These are phyloP conservation scores for Chrysanthemum makinoi DNA, from an alignment of 129 eudicot species.

Conservation along the genomic window DNA sequence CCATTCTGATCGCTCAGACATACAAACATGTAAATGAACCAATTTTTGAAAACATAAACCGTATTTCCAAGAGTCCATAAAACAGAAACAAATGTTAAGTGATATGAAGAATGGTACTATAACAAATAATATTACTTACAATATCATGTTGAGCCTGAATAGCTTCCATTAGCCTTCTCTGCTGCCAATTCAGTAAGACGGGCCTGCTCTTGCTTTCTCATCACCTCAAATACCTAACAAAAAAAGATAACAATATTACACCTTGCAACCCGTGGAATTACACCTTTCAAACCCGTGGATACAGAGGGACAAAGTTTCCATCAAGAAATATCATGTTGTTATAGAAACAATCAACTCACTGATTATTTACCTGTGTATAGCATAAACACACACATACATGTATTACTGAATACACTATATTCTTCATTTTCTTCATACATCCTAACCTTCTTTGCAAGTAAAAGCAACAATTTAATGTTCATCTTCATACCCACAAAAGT, in stretches of 20 bases:
- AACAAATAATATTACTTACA: conserved; percentile 38
- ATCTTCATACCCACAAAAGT: background rate
- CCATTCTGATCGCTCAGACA: no score
- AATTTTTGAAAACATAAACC: no score
- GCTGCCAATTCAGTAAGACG: conserved; percentile 77
- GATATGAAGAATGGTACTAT: background rate
- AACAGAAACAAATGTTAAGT: background rate
- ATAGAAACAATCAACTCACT: background rate
- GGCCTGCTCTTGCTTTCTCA: conserved; percentile 81
- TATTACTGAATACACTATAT: background rate
- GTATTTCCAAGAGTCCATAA: conserved; percentile 1
- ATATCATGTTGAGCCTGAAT: conserved; percentile 65
- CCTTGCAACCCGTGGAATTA: background rate
- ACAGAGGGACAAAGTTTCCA: background rate
- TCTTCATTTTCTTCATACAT: background rate
- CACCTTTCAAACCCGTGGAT: background rate
- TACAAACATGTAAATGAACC: no score
- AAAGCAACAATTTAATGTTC: background rate
- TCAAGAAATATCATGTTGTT: background rate
- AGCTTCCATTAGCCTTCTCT: conserved; percentile 76
- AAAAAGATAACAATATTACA: conserved; percentile 4
- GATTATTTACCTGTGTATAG: background rate
- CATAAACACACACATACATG: background rate
- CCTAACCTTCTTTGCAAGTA: no score
- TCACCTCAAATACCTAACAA: conserved; percentile 67